phyloP scores from a whole-genome alignment of 2,329 filamentous ascomycete species.

The Xylogone sp. region DNA sequence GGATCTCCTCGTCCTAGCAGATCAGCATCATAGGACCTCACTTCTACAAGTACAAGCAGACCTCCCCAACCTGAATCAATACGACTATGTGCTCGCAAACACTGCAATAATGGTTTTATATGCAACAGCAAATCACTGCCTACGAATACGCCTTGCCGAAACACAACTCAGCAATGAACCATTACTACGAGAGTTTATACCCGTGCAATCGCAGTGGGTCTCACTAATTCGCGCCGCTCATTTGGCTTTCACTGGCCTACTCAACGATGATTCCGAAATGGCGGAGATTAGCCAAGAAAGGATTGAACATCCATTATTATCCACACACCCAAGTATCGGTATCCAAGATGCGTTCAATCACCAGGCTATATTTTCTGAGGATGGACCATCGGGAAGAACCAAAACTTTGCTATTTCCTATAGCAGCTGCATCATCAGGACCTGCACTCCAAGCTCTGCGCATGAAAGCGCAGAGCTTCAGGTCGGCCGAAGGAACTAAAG shows the following conservation, averaged over 20 bases:
- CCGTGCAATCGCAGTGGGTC: constrained; percentile 34
- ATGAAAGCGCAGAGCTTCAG: constrained; percentile 10
- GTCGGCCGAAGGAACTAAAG: constrained; percentile 12
- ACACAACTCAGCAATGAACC: constrained; percentile 9
- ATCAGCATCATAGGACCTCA: constrained; percentile 34
- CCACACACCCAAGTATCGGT: not conserved
- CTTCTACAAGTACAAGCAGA: constrained; percentile 33
- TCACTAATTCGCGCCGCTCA: constrained; percentile 33
- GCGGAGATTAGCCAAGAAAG: not conserved
- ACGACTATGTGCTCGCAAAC: constrained; percentile 34
- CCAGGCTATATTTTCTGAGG: not conserved
- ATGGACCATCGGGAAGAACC: constrained; percentile 1
- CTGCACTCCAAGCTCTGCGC: constrained; percentile 4
- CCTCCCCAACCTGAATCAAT: constrained; percentile 27
- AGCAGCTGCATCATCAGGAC: not conserved
- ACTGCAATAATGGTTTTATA: constrained; percentile 40
- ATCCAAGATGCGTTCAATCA: not conserved
- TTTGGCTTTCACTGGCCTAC: constrained; percentile 29
- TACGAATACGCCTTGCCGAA: constrained; percentile 31
- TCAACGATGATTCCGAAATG: constrained; percentile 11
- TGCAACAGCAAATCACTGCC: constrained; percentile 32
- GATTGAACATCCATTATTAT: not conserved
- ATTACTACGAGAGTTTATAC: constrained; percentile 24
- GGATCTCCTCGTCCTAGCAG: constrained; percentile 25
- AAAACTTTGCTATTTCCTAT: not conserved